These are phyloP conservation scores for Rheum nobile DNA, from an alignment of 148 eudicot genomes.

Conservation along the genomic window DNA sequence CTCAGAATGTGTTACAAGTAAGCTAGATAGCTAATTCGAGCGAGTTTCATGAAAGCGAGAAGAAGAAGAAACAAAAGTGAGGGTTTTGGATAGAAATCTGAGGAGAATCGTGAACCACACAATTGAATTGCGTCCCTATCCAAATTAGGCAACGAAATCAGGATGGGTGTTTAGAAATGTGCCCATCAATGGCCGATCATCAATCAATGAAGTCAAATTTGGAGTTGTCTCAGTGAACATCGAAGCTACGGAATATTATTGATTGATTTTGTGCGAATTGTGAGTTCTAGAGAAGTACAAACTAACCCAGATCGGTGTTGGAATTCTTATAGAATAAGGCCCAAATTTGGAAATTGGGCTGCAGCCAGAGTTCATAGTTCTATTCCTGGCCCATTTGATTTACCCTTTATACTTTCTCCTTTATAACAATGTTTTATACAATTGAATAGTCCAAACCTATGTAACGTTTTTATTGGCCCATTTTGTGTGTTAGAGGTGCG, in stretches of 20 bases:
- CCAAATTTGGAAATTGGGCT: not conserved
- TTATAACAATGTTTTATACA: no score
- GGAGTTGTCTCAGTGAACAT: not conserved
- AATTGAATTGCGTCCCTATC: not conserved
- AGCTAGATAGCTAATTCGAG: not conserved
- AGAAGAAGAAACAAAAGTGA: not conserved
- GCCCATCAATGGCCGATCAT: not conserved
- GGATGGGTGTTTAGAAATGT: not conserved
- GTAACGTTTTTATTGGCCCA: no score
- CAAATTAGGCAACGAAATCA: not conserved
- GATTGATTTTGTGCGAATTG: not conserved
- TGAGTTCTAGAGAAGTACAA: not conserved
- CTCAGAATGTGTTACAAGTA: not conserved
- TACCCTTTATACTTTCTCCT: no score
- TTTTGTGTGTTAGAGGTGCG: no score
- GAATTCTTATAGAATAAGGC: not conserved
- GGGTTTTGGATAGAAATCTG: not conserved
- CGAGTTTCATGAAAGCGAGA: not conserved
- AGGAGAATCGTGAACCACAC: not conserved
- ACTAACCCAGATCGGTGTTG: not conserved
- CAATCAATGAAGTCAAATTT: not conserved
- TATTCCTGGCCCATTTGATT: not conserved
- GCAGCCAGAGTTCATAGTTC: not conserved
- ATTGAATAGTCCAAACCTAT: no score
- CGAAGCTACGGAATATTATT: not conserved